Conservation (phyloP, 2,329 filamentous ascomycete species). For the Coniochaeta ligniaria region DNA sequence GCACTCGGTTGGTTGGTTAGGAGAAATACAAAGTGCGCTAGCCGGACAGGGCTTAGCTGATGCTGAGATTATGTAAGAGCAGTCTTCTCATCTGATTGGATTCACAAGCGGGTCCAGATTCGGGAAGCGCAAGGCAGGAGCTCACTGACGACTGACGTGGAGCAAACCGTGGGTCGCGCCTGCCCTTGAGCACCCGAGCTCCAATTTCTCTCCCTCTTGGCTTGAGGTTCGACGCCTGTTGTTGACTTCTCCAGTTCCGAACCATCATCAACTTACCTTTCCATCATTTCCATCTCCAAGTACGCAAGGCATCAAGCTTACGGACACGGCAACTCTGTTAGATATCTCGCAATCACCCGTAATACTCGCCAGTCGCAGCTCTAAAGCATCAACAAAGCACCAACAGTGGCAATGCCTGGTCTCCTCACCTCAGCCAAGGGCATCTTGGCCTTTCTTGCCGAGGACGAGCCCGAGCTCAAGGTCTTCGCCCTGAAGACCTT, state of each 20-base stretch:
- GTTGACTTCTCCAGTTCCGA: neutral
- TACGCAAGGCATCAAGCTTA: neutral
- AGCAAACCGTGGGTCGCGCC: neutral
- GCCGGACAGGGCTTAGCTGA: neutral
- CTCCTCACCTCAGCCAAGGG: conserved; percentile 73
- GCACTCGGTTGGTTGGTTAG: neutral
- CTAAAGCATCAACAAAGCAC: neutral
- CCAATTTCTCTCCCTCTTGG: neutral
- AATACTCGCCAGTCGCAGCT: neutral
- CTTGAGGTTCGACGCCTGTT: neutral
- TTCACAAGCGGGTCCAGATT: neutral
- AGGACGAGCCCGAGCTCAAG: conserved; percentile 90
- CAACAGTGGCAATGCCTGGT: conserved; percentile 64
- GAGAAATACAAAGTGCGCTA: neutral
- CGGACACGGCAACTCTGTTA: neutral
- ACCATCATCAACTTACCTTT: neutral
- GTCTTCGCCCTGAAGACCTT: conserved; percentile 91
- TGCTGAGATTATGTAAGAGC: neutral
- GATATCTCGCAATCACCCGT: too few species aligned
- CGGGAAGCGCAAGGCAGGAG: neutral
- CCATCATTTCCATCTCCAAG: neutral
- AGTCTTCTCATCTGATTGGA: neutral
- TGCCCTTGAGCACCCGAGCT: neutral
- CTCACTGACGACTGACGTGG: conserved; percentile 1
- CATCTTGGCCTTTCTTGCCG: conserved; percentile 88